A percentile compares a stretch with the other conserved stretches of the same genome.
These are phyloP conservation scores for Aegilops speltoides DNA, from an alignment of 176 grass and related monocot species.

Conservation along the genomic window DNA sequence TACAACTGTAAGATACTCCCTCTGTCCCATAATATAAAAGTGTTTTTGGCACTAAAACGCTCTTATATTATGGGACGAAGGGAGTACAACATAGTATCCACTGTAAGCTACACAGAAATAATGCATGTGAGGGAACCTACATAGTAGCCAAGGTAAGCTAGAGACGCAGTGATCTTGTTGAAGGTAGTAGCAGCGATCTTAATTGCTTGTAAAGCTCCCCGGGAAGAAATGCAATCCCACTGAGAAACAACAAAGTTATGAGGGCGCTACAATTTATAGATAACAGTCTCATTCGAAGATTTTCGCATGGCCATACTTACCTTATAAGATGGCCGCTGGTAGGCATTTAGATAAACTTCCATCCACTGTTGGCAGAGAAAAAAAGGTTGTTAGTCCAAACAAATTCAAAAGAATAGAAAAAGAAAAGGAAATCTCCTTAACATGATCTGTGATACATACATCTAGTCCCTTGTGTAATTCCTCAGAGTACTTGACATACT, in stretches of 20 bases:
- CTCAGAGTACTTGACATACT: not conserved
- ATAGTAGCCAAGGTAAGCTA: not conserved
- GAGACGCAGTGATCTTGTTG: not conserved
- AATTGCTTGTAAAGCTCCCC: not conserved
- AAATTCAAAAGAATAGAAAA: not conserved
- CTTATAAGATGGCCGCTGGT: not conserved
- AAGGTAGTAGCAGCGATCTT: not conserved
- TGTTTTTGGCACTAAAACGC: too few relatives aligned
- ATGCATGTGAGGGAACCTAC: not conserved
- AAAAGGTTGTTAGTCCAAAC: not conserved
- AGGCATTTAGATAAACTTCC: not conserved
- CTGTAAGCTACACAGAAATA: not conserved
- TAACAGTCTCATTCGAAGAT: not conserved
- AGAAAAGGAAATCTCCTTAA: not conserved
- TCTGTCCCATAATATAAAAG: too few relatives aligned
- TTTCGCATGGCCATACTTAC: not conserved
- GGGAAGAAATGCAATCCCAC: not conserved
- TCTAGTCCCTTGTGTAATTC: not conserved
- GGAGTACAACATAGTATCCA: not conserved
- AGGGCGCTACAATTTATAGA: not conserved
- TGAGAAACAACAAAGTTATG: not conserved
- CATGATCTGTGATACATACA: not conserved
- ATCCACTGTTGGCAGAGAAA: not conserved
- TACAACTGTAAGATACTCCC: not conserved
- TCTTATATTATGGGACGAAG: too few relatives aligned